Percentiles rank a stretch among this genome's conserved stretches.
These are phyloP conservation scores for Hyaloscypha hepaticicola DNA, from an alignment of 495 filamentous ascomycete species.

Conservation along the genomic window DNA sequence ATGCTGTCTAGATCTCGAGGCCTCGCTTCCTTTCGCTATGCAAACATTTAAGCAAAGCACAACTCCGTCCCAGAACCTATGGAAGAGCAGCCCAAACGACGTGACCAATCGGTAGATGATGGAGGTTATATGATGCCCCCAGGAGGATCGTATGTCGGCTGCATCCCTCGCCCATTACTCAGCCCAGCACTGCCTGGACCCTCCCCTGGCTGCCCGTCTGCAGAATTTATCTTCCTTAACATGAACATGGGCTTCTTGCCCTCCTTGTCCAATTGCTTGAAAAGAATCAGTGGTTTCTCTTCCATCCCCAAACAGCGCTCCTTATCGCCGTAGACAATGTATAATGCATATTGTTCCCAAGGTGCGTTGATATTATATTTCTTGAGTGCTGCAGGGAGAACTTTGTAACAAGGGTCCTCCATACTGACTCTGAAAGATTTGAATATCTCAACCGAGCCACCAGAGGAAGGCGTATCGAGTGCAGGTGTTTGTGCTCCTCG, in stretches of 20 bases:
- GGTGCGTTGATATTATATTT: slow-evolving; percentile 98
- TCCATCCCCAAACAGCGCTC: slow-evolving; percentile 89
- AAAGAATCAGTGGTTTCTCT: slow-evolving; percentile 90
- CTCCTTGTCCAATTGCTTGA: slow-evolving; percentile 95
- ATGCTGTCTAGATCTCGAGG: slow-evolving; percentile 14
- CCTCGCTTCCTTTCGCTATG: slow-evolving; percentile 24
- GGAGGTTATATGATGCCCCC: slow-evolving; percentile 52
- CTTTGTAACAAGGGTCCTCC: slow-evolving; percentile 97
- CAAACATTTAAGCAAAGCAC: slow-evolving; percentile 21
- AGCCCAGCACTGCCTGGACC: slow-evolving; percentile 49
- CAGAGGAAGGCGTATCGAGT: slow-evolving; percentile 44
- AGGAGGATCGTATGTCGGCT: slow-evolving; percentile 44
- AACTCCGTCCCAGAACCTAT: slow-evolving; percentile 13
- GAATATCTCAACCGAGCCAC: slow-evolving; percentile 81
- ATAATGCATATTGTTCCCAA: slow-evolving; percentile 94
- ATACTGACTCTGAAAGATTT: slow-evolving; percentile 96
- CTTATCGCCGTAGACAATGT: slow-evolving; percentile 96
- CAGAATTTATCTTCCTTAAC: slow-evolving; percentile 65
- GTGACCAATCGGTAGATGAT: not conserved
- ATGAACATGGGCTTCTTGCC: slow-evolving; percentile 99
- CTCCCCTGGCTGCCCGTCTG: slow-evolving; percentile 38
- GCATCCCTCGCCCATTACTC: slow-evolving; percentile 9
- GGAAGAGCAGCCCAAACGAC: not conserved
- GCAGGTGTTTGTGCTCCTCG: slow-evolving; percentile 49
- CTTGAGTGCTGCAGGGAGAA: slow-evolving; percentile 90